These are phyloP conservation scores for Pittosporum tobira DNA, from an alignment of 129 eudicot genomes.

Conservation along the genomic window DNA sequence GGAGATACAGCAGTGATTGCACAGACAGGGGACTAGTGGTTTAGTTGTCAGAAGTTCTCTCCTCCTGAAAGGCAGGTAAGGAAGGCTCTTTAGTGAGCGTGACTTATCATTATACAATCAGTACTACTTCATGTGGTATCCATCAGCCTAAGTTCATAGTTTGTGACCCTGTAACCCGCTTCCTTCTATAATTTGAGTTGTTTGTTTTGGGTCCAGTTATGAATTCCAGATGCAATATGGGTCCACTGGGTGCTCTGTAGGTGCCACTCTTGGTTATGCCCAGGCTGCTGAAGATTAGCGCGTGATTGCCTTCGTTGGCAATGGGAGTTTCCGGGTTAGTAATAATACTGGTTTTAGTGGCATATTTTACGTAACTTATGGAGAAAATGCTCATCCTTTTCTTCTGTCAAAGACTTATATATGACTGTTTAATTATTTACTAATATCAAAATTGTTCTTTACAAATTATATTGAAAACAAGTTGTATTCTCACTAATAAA, in stretches of 20 bases:
- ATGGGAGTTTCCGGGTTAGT: conserved; percentile 89
- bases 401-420: neutral
- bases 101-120: neutral
- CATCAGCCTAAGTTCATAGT: neutral
- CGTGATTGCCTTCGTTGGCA: conserved; percentile 80
- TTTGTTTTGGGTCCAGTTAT: conserved; percentile 34
- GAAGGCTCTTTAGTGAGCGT: neutral
- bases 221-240: conserved; percentile 98
- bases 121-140: neutral
- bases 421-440: no score
- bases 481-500: neutral
- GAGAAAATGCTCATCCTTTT: neutral
- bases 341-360: neutral
- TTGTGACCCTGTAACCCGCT: neutral
- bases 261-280: conserved; percentile 93
- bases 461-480: neutral
- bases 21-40: conserved; percentile 98
- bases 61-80: conserved; percentile 84
- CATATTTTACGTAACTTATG: neutral
- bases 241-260: conserved; percentile 93
- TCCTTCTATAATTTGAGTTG: neutral
- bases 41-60: conserved; percentile 81
- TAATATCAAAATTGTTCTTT: no score
- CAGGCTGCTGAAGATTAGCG: conserved; percentile 80
- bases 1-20: conserved; percentile 72